Percentiles rank a stretch among this genome's conserved stretches.
These are phyloP conservation scores for Pleodorina starrii DNA, from an alignment of 139 green algal species.

Conservation along the genomic window DNA sequence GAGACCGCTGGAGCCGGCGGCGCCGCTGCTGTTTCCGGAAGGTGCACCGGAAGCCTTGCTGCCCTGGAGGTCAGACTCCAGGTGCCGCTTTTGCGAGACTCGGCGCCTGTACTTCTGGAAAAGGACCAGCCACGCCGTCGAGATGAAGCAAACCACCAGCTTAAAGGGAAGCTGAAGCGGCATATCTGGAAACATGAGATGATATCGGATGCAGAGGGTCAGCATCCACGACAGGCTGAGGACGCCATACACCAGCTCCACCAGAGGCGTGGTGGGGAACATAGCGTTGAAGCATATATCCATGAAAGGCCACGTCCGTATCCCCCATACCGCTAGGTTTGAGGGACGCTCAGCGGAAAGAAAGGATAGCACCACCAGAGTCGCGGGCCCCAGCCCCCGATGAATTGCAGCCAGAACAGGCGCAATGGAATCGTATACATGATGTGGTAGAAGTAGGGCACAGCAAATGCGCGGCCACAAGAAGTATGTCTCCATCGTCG, in stretches of 20 bases:
- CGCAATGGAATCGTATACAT: neutral
- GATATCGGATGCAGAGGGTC: neutral
- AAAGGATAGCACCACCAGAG: neutral
- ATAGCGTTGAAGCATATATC: conserved; percentile 3
- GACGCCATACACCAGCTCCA: conserved; percentile 1
- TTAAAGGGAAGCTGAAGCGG: neutral
- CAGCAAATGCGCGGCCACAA: neutral
- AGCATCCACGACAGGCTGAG: neutral
- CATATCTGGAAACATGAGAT: neutral
- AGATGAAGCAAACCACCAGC: neutral
- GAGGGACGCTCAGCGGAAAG: neutral
- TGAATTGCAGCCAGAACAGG: neutral
- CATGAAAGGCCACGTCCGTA: conserved; percentile 2
- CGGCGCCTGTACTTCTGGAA: neutral
- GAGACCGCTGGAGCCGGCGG: no score
- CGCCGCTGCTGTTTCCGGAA: no score
- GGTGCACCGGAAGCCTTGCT: no score
- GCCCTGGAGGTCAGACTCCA: no score
- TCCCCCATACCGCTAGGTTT: neutral
- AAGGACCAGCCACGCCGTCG: neutral
- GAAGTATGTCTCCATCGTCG: conserved; percentile 2
- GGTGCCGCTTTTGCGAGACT: neutral
- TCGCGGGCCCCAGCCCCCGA: neutral
- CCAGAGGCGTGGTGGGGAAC: neutral
- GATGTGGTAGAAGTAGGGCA: neutral